Base-by-base conservation (phyloP, 1,284 basidiomycete genomes). In the Fomitopsis betulina region DNA sequence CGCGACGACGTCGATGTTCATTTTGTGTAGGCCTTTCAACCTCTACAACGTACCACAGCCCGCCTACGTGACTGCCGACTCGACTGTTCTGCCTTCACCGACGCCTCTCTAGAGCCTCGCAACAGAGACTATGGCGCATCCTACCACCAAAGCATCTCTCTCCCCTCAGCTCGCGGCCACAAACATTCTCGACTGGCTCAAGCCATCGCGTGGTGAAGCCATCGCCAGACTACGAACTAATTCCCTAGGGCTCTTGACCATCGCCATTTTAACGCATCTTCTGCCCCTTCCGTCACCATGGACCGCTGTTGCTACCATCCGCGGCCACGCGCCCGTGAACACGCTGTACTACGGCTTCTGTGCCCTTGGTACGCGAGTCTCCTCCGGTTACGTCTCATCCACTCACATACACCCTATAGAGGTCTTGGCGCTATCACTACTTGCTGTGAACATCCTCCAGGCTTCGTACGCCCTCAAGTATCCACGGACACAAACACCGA, bases 171-270 rank as follows among this genome's bases (percentile, higher is more conserved):
- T 45, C 10, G 32, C 40, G 4, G 32, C 45, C 17, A 25, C 53
- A 19, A 17, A 50, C 30, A 42, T 76, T 15, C 38, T 68, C 1
- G 66, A 76, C 61, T 70, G 73, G 54, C 66, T 84, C 63, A 86
- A 83, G 64, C 84, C 83, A 5, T 68, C 80, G 52, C 79, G 78
- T 58, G 75, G 77, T 40, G 84, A 85, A 63, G 84, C 84, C 0
- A 64, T 80, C 2, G 70, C 82, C 53, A 75, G 84, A 61, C 72
- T 85, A 55, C 81, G 84, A 40, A 74, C 74, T 54, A 85, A 83
- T 62, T 68, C 70, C 5, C 68, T 83, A 15, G 75, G 73, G 49
- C 68, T 85, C 13, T 58, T 79, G 12, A 68, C 75, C 7, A 63
- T 79, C n/a, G 59, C 79, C 17, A 60, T 84, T n/a, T 65, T 81